Conservation (phyloP, 108 stramenopile species). For the Hondaea fermentalgiana region DNA sequence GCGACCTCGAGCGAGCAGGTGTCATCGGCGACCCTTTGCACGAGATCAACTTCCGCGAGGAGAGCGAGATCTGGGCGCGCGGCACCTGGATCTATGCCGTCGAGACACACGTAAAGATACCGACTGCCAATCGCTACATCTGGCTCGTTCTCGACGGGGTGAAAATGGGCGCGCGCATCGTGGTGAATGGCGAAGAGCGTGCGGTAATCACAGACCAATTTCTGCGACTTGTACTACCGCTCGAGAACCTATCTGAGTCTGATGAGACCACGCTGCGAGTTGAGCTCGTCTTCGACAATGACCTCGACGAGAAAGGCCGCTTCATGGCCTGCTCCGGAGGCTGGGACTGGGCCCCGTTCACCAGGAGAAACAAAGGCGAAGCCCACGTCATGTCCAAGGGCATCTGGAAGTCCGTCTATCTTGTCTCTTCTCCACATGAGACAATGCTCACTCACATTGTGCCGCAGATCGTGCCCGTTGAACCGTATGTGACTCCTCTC, state of each 20-base stretch:
- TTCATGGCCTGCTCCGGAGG: constrained; percentile 22
- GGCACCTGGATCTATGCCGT: background rate
- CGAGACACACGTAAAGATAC: background rate
- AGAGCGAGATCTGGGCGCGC: background rate
- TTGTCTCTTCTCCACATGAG: background rate
- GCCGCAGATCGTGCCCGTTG: background rate
- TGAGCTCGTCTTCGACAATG: background rate
- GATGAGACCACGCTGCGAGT: background rate
- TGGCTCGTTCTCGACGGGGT: constrained; percentile 10
- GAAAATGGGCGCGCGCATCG: background rate
- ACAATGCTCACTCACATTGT: background rate
- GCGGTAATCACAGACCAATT: background rate
- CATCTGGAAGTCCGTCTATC: constrained; percentile 5
- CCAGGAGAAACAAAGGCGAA: background rate
- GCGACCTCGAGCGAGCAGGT: background rate
- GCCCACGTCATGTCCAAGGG: background rate
- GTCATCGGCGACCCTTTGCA: constrained; percentile 1
- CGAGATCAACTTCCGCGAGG: background rate
- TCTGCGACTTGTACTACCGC: background rate
- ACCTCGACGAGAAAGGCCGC: background rate
- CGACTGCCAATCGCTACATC: background rate
- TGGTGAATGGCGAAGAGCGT: background rate
- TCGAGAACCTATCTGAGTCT: background rate
- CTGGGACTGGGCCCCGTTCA: constrained; percentile 22
- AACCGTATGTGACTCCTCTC: background rate